A percentile compares a stretch with the other conserved stretches of the same genome.
phyloP scores from a whole-genome alignment of 1,139 yeast species.

The Blastobotrys arbuscula region DNA sequence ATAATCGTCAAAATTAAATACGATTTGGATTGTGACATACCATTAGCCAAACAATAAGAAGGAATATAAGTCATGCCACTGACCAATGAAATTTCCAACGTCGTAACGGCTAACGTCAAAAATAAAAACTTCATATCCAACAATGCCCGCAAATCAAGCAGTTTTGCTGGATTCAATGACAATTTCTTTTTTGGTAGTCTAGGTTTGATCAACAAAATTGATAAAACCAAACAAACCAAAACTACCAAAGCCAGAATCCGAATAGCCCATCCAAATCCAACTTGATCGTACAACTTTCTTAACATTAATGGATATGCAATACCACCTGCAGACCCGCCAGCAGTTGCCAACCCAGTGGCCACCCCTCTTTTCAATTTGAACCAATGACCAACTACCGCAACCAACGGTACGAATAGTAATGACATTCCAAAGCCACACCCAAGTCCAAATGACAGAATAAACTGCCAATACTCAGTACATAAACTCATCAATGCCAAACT shows the following conservation, averaged over 20 bases:
- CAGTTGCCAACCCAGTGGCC: conserved; percentile 56
- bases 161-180: conserved; percentile 1
- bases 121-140: conserved; percentile 39
- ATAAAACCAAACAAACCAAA: conserved; percentile 23
- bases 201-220: conserved; percentile 35
- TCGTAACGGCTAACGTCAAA: conserved; percentile 41
- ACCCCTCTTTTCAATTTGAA: conserved; percentile 52
- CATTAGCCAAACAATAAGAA: conserved; percentile 50
- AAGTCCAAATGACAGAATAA: conserved; percentile 52
- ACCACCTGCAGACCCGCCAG: conserved; percentile 69
- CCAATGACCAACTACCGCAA: conserved; percentile 60
- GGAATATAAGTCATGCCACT: conserved; percentile 50
- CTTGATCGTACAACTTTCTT: conserved; percentile 43
- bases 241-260: conserved; percentile 50
- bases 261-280: conserved; percentile 58
- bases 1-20: conserved; percentile 45
- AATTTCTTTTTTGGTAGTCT: conserved; percentile 28
- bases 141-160: conserved; percentile 33
- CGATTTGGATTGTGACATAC: conserved; percentile 48
- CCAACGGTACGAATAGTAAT: conserved; percentile 51
- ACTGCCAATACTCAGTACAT: conserved; percentile 50
- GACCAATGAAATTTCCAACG: conserved; percentile 53
- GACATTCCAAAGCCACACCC: conserved; percentile 57
- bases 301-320: conserved; percentile 56
- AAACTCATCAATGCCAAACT: conserved; percentile 56